Conservation (phyloP, 129 eudicot species). For the Flaveria ramosissima region DNA sequence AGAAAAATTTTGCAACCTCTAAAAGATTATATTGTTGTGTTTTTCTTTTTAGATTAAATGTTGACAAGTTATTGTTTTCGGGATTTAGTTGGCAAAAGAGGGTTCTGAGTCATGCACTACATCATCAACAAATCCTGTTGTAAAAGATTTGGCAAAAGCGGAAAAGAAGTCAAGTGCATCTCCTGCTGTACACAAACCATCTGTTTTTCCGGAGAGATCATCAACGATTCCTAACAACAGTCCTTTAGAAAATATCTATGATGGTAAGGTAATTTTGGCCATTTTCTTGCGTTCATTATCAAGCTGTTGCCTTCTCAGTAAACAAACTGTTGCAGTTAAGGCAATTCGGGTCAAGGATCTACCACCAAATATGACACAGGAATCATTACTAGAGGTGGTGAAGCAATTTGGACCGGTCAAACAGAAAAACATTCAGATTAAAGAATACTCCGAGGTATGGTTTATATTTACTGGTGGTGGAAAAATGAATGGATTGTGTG, state of each 20-base stretch:
- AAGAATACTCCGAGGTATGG: slow-evolving; percentile 34
- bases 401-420: slow-evolving; percentile 39
- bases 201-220: slow-evolving; percentile 23
- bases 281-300: background rate
- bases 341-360: slow-evolving; percentile 37
- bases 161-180: background rate
- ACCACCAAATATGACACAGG: slow-evolving; percentile 30
- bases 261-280: slow-evolving; percentile 16
- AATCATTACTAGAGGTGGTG: slow-evolving; percentile 31
- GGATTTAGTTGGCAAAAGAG: slow-evolving; percentile 40
- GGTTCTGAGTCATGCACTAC: slow-evolving; percentile 15
- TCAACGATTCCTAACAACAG: slow-evolving; percentile 7
- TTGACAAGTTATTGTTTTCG: background rate
- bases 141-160: background rate
- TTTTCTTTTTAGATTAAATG: background rate
- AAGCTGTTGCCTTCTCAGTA: slow-evolving; percentile 1
- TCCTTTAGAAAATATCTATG: slow-evolving; percentile 12
- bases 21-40: background rate
- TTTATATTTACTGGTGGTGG: background rate
- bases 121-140: slow-evolving; percentile 18
- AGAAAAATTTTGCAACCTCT: too few relatives aligned
- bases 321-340: slow-evolving; percentile 30
- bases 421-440: slow-evolving; percentile 33
- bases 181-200: slow-evolving; percentile 16
- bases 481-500: background rate